These are phyloP conservation scores for Clitopilus passeckerianus DNA, from an alignment of 768 basidiomycete genomes.

Conservation along the genomic window DNA sequence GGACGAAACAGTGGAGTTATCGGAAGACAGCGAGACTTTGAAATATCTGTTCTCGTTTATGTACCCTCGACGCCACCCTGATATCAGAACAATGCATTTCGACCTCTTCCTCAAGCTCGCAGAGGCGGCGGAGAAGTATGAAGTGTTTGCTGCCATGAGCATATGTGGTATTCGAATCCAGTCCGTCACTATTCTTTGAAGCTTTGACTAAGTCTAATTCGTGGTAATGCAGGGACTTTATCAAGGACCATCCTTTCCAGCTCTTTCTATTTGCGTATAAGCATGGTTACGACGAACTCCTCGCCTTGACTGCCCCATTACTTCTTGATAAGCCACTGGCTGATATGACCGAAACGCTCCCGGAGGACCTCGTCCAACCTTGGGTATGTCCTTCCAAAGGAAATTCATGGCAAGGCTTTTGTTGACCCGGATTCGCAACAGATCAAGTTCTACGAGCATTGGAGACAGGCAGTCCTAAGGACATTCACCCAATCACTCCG, in stretches of 20 bases:
- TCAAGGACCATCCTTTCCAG: neutral
- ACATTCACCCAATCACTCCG: too few relatives aligned
- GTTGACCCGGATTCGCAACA: too few relatives aligned
- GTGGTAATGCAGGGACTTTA: neutral
- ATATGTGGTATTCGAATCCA: slow-evolving; percentile 20
- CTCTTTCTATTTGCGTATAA: neutral
- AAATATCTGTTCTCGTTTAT: slow-evolving; percentile 22
- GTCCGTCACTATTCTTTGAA: slow-evolving; percentile 7
- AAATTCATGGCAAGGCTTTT: too few relatives aligned
- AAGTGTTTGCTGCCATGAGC: slow-evolving; percentile 20
- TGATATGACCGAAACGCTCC: neutral
- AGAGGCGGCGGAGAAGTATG: slow-evolving; percentile 27
- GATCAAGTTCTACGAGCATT: too few relatives aligned
- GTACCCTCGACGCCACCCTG: slow-evolving; percentile 19
- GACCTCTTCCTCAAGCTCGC: slow-evolving; percentile 13
- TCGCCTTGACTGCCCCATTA: neutral
- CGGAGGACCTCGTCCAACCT: neutral
- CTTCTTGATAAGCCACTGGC: neutral
- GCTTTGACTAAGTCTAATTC: neutral
- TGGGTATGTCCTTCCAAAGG: neutral
- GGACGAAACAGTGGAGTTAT: slow-evolving; percentile 15
- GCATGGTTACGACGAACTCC: neutral
- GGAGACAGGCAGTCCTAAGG: too few relatives aligned
- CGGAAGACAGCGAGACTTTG: slow-evolving; percentile 16
- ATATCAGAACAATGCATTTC: slow-evolving; percentile 12